These are phyloP conservation scores for Meira nashicola DNA, from an alignment of 1,284 basidiomycete genomes.

Conservation along the genomic window DNA sequence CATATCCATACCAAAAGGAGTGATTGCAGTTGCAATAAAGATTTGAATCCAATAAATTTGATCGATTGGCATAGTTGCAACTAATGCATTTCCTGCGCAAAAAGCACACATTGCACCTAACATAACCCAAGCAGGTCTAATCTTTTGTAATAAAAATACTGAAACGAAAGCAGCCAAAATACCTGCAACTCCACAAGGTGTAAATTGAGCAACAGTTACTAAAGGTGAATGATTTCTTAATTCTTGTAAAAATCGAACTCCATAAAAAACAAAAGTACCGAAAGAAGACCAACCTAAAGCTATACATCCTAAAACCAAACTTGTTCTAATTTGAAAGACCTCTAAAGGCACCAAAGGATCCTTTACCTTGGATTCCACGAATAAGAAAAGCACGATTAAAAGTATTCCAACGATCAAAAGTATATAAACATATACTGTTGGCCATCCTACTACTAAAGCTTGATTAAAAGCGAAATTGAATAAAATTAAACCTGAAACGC, in stretches of 20 bases:
- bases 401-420: constrained; percentile 35
- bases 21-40: constrained; percentile 22
- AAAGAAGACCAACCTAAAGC: constrained; percentile 33
- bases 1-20: constrained; percentile 39
- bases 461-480: constrained; percentile 43
- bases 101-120: constrained; percentile 29
- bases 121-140: constrained; percentile 26
- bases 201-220: not conserved
- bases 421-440: constrained; percentile 26
- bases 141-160: not conserved
- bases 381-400: constrained; percentile 23
- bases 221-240: not conserved
- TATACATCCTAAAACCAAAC: constrained; percentile 22
- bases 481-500: constrained; percentile 28
- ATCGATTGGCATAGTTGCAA: constrained; percentile 21
- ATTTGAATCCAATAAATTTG: constrained; percentile 23
- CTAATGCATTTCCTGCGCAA: constrained; percentile 25
- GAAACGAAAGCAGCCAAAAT: not conserved
- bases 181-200: not conserved
- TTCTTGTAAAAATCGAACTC: constrained; percentile 16
- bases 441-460: constrained; percentile 37
- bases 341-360: constrained; percentile 31
- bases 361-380: constrained; percentile 16
- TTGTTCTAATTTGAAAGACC: constrained; percentile 22
- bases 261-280: constrained; percentile 32